Percentiles rank a stretch among this genome's conserved stretches.
These are phyloP conservation scores for Boechera stricta DNA, from an alignment of 345 rosid species.

Conservation along the genomic window DNA sequence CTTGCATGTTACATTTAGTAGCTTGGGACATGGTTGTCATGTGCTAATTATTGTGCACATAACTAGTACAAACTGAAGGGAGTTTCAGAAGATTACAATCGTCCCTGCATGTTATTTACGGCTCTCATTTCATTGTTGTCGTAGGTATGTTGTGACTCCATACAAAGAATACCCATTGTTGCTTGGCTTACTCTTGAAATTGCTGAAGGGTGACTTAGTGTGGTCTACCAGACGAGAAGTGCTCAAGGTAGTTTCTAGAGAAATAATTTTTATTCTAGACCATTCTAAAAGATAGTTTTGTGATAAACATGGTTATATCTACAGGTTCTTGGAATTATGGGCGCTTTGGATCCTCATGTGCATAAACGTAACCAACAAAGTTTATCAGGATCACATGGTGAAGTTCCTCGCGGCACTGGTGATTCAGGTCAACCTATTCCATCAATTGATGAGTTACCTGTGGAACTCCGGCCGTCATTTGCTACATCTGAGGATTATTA, in stretches of 20 bases:
- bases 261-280: constrained; percentile 35
- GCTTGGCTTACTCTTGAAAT: constrained; percentile 92
- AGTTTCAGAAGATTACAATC: constrained; percentile 20
- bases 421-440: constrained; percentile 96
- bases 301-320: constrained; percentile 41
- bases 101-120: constrained; percentile 23
- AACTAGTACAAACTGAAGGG: constrained; percentile 19
- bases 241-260: constrained; percentile 70
- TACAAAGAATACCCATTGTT: constrained; percentile 90
- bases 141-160: constrained; percentile 94
- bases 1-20: constrained; percentile 33
- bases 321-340: constrained; percentile 99
- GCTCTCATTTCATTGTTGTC: constrained; percentile 28
- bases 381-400: constrained; percentile 84
- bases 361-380: constrained; percentile 89
- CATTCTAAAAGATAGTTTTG: constrained; percentile 32
- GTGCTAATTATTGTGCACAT: constrained; percentile 28
- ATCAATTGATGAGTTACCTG: constrained; percentile 80
- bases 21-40: constrained; percentile 23
- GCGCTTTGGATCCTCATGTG: constrained; percentile 96
- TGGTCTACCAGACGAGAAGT: constrained; percentile 99
- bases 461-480: constrained; percentile 94
- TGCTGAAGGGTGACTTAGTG: constrained; percentile 91
- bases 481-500: constrained; percentile 96
- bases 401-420: constrained; percentile 82